These are phyloP conservation scores for Hericium coralloides DNA, from an alignment of 768 basidiomycete genomes.

Conservation along the genomic window DNA sequence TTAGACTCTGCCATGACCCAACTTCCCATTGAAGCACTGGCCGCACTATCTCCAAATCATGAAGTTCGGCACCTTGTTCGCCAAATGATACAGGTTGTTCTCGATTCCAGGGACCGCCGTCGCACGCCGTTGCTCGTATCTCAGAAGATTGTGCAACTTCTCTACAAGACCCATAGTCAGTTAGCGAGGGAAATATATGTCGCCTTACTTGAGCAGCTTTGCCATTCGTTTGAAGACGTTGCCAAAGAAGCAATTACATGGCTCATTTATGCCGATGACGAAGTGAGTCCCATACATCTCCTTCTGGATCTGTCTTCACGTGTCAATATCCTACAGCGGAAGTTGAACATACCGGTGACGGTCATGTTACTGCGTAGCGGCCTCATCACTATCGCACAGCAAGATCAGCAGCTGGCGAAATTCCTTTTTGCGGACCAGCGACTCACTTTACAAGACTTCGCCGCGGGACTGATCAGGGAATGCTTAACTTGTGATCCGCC, in stretches of 20 bases:
- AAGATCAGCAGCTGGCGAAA: slow-evolving; percentile 89
- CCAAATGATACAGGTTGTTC: slow-evolving; percentile 76
- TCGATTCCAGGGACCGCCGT: slow-evolving; percentile 67
- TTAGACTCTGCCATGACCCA: slow-evolving; percentile 75
- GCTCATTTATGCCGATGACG: slow-evolving; percentile 94
- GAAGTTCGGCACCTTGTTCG: slow-evolving; percentile 81
- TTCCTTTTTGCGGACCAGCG: slow-evolving; percentile 72
- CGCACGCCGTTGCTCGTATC: slow-evolving; percentile 88
- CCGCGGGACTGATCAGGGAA: slow-evolving; percentile 77
- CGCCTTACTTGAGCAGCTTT: slow-evolving; percentile 79
- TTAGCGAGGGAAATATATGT: slow-evolving; percentile 93
- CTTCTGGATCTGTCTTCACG: slow-evolving; percentile 3
- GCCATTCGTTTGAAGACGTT: slow-evolving; percentile 83
- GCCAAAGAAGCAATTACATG: slow-evolving; percentile 95
- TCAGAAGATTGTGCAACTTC: slow-evolving; percentile 90
- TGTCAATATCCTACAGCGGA: slow-evolving; percentile 50
- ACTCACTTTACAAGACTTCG: slow-evolving; percentile 69
- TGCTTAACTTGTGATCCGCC: slow-evolving; percentile 78
- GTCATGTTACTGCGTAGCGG: slow-evolving; percentile 80
- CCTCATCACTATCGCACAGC: slow-evolving; percentile 64
- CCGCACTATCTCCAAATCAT: slow-evolving; percentile 69
- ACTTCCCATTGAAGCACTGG: slow-evolving; percentile 61
- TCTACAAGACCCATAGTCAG: slow-evolving; percentile 83
- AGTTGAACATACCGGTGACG: slow-evolving; percentile 92
- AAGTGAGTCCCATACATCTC: slow-evolving; percentile 42